Evolutionary conservation across 192 early-diverging fungal genomes (phyloP).

Genomic region (Allomyces arbusculus): DNA sequence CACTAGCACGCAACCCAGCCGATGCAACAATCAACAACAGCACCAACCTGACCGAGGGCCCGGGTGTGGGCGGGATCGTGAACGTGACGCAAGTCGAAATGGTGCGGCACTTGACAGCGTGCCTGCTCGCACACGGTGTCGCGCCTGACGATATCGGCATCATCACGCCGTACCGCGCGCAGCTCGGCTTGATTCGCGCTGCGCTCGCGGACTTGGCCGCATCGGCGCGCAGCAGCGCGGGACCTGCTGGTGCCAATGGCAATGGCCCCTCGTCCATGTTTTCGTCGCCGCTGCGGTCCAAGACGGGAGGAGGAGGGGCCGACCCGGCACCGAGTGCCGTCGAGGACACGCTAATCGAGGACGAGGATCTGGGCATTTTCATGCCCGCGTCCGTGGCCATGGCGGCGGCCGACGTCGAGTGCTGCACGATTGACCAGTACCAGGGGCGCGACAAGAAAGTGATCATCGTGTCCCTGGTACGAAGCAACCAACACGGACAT

Average conservation of each 20-base stretch:
- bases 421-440: conserved; percentile 77
- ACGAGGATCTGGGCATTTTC: no score
- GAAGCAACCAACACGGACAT: conserved; percentile 46
- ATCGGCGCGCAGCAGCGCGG: no score
- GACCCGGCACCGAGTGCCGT: background rate
- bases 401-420: conserved; percentile 34
- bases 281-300: no score
- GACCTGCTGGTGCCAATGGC: no score
- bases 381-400: background rate
- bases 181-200: conserved; percentile 26
- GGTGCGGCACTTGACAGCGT: background rate
- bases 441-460: conserved; percentile 87
- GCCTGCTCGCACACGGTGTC: conserved; percentile 41
- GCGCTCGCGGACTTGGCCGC: background rate
- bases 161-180: conserved; percentile 67
- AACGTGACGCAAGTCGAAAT: background rate
- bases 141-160: conserved; percentile 39
- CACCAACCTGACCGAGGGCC: background rate
- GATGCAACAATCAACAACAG: no score
- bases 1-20: background rate
- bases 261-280: background rate
- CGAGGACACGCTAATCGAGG: no score
- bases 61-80: background rate
- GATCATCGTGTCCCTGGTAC: conserved; percentile 73
- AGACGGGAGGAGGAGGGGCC: background rate